Evolutionary conservation across 257 asterid genomes (phyloP), one percentile per base, ranked within the genome.

Genomic region (Oldenlandia corymbosa): DNA sequence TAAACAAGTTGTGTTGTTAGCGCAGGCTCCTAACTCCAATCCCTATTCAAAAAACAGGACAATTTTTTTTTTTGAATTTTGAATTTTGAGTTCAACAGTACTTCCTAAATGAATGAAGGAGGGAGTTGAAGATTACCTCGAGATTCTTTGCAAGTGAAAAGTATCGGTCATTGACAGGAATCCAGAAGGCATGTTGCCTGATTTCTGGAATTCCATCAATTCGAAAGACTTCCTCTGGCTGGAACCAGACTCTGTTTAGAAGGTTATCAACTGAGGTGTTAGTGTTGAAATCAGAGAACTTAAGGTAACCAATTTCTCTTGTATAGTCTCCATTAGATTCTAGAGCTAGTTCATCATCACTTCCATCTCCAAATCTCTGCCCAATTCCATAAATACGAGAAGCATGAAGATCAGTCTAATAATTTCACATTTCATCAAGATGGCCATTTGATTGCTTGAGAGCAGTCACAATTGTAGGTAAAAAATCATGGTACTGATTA

Each of bases 361-460:
- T 58, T 30, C 91, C 91, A 23, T 62, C 66, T 60, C 91, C 91
- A 62, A 47, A 68, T 58, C 85, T 76, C 91, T 85, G 78, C 76
- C 62, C 73, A 31, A 11, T 9, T 46, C 9, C 2, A 30, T 21
- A 52, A 17, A n/a, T n/a, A n/a, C n/a, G n/a, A n/a, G n/a, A n/a
- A n/a, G n/a, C n/a, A n/a, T n/a, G n/a, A n/a, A n/a, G n/a, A n/a
- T n/a, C n/a, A n/a, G n/a, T n/a, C n/a, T n/a, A n/a, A n/a, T n/a
- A 34, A 34, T 34, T 34, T 7, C 7, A 34, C 37, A 18, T n/a
- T 18, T 32, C 27, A 11, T 18, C 30, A 32, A 57, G 46, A 57
- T 18, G 62, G 17, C 27, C 32, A 26, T n/a, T 30, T 26, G 1
- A 0, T 5, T 30, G 43, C 31, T 51, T 12, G 14, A 28, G 20